Conservation (phyloP, 257 asterid species). For the Jasminum sambac region DNA sequence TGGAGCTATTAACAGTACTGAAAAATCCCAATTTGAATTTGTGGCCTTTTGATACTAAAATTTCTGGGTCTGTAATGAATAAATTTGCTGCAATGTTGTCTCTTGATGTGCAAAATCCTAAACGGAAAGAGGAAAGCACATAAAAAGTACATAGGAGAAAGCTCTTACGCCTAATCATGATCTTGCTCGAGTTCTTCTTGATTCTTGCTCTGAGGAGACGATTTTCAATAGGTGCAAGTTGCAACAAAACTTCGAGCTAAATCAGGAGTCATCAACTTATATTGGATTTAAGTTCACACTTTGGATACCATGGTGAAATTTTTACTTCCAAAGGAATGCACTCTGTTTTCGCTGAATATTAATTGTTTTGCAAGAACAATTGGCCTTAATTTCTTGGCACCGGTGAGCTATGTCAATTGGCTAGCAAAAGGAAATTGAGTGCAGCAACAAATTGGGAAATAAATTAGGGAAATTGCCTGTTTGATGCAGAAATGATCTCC, state of each 20-base stretch:
- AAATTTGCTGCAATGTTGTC: slow-evolving; percentile 12
- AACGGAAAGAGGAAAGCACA: slow-evolving; percentile 14
- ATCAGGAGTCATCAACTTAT: neutral
- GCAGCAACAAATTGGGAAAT: no score
- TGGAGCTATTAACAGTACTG: slow-evolving; percentile 27
- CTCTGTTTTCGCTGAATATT: no score
- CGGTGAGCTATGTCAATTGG: no score
- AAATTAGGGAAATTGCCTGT: no score
- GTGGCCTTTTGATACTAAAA: slow-evolving; percentile 19
- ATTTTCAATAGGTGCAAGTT: neutral
- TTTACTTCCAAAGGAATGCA: no score
- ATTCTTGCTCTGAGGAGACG: neutral
- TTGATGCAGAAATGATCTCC: no score
- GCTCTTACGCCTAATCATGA: slow-evolving; percentile 22
- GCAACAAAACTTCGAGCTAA: neutral
- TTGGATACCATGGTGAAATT: no score
- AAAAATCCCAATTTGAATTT: slow-evolving; percentile 37
- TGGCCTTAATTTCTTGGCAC: no score
- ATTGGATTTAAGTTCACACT: no score
- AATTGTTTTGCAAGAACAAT: no score
- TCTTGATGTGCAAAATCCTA: slow-evolving; percentile 26
- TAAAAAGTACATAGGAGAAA: slow-evolving; percentile 7
- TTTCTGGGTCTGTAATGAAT: slow-evolving; percentile 20
- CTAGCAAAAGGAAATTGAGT: no score
- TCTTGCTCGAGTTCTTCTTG: neutral